These are phyloP conservation scores for Carpinus viminea DNA, from an alignment of 306 rosid species.

Conservation along the genomic window DNA sequence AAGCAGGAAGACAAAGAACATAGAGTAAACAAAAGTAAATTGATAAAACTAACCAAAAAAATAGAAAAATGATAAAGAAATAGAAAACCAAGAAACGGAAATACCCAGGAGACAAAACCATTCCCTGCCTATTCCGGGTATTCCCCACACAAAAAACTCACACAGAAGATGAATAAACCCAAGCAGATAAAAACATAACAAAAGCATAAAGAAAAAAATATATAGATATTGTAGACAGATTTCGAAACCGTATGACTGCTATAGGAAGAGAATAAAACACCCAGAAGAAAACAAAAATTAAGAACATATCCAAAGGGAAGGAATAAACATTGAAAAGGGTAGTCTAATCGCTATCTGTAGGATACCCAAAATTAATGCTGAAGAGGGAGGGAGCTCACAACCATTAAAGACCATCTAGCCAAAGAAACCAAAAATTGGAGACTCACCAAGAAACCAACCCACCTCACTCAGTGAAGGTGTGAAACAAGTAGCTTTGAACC, in stretches of 20 bases:
- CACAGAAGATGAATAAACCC: constrained; percentile 41
- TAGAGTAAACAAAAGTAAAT: constrained; percentile 4
- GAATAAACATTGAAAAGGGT: constrained; percentile 82
- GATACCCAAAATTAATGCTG: constrained; percentile 40
- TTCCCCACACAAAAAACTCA: constrained; percentile 45
- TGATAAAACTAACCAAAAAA: background rate
- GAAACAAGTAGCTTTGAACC: constrained; percentile 7
- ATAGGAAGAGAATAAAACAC: constrained; percentile 47
- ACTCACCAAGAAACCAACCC: constrained; percentile 39
- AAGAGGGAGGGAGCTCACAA: constrained; percentile 9
- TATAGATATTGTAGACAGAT: constrained; percentile 34
- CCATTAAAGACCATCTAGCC: constrained; percentile 33
- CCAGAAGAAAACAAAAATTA: constrained; percentile 63
- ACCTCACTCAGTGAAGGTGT: constrained; percentile 4
- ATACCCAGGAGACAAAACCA: constrained; percentile 65
- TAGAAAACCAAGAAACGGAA: constrained; percentile 43
- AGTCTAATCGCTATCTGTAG: constrained; percentile 55
- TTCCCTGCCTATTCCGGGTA: constrained; percentile 50
- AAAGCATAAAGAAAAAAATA: constrained; percentile 23
- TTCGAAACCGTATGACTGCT: constrained; percentile 35
- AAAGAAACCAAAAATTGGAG: constrained; percentile 19
- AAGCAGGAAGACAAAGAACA: constrained; percentile 26
- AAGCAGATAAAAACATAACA: constrained; percentile 46
- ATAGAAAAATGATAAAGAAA: background rate
- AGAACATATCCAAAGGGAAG: constrained; percentile 64